A percentile compares a stretch with the other conserved stretches of the same genome.
Conservation (phyloP, 225 moss, liverwort and hornwort genomes). For the Polytrichum commune region DNA sequence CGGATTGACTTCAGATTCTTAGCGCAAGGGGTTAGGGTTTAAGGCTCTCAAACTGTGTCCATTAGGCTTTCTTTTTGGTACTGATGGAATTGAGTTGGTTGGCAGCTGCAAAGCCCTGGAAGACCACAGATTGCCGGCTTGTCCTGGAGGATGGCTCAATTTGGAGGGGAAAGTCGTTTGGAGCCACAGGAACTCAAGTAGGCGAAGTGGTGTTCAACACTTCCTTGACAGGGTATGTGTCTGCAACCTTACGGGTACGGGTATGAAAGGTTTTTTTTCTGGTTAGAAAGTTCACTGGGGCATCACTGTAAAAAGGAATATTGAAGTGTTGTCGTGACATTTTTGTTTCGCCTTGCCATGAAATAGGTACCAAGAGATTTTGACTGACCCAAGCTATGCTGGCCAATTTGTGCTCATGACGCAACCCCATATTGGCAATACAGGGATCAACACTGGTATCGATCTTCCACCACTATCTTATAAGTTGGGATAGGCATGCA, state of each 20-base stretch:
- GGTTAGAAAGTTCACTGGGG: neutral
- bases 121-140: constrained; percentile 75
- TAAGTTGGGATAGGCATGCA: too few relatives aligned
- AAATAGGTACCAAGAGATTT: constrained; percentile 87
- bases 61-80: neutral
- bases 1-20: too few relatives aligned
- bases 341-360: neutral
- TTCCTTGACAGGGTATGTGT: constrained; percentile 81
- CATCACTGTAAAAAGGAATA: neutral
- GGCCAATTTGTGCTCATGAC: constrained; percentile 99
- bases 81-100: neutral
- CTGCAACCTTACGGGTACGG: too few relatives aligned
- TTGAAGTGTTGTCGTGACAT: neutral
- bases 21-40: neutral
- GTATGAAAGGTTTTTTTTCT: too few relatives aligned
- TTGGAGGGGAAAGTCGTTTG: constrained; percentile 93
- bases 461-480: neutral
- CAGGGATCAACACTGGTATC: constrained; percentile 82
- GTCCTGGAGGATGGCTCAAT: constrained; percentile 93
- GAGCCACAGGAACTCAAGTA: constrained; percentile 87
- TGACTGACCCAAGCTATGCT: constrained; percentile 98
- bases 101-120: constrained; percentile 77
- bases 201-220: constrained; percentile 99
- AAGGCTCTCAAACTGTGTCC: neutral
- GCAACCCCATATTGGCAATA: constrained; percentile 96